Evolutionary conservation across 331 rosid species (phyloP), one percentile per base, ranked within the genome.

Genomic region (Malus hybrid): DNA sequence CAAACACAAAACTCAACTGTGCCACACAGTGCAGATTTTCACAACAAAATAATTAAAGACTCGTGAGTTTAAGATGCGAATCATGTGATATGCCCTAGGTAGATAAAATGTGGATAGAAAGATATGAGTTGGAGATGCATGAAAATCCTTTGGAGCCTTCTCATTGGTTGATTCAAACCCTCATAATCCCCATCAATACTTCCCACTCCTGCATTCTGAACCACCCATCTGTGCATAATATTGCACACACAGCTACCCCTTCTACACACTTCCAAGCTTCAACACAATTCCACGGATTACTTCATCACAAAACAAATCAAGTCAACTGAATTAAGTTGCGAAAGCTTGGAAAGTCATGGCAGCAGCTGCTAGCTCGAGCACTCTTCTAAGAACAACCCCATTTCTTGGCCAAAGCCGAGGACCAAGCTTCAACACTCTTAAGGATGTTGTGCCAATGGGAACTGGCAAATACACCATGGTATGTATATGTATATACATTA

Each of bases 61-160:
- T 64, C 2, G 46, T 4, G 28, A 15, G 28, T 24, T 61, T 26
- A n/a, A 4, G 44, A 61, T 42, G 77, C 46, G 46, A 39, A 39
- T 39, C 46, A 39, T 39, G 46, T 18, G 46, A 9, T 9, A 9
- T 39, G 13, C 48, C 36, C 7, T 2, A 60, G 66, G 22, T 58
- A 81, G 96, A 91, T 82, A 93, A 85, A 80, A 87, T 89, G 84
- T 58, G 93, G 97, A 90, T 90, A 89, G 78, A 88, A 85, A 76
- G 89, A 87, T 82, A 80, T 78, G 89, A 82, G 89, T 70, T 69
- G 74, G 89, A 84, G 86, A 87, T 80, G 56, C 85, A 71, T 68
- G 66, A 88, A 88, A 83, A 88, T 89, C 96, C 93, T 88, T 91
- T 9, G n/a, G 39, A 85, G 85, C 82, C 39, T 79, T 80, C 79